A percentile compares a stretch with the other conserved stretches of the same genome.
These are phyloP conservation scores for Colletotrichum camelliae DNA, from an alignment of 2,329 filamentous ascomycete genomes.

Conservation along the genomic window DNA sequence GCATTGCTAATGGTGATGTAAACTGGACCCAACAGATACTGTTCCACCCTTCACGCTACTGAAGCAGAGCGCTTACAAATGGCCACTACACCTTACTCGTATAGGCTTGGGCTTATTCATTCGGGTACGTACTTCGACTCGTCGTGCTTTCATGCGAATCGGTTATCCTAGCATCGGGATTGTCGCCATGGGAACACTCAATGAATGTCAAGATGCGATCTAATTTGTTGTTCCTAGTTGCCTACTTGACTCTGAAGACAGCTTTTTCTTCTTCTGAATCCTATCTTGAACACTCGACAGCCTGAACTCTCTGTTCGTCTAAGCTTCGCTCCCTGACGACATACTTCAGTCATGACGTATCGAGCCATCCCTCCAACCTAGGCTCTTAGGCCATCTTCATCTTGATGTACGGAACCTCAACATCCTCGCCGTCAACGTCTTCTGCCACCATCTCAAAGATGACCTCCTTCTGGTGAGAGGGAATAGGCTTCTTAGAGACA, in stretches of 20 bases:
- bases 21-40: constrained; percentile 14
- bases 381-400: constrained; percentile 65
- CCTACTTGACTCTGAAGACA: background rate
- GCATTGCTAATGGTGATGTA: constrained; percentile 41
- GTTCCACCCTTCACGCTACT: background rate
- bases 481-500: constrained; percentile 91
- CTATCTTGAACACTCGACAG: background rate
- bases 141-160: background rate
- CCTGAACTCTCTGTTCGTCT: background rate
- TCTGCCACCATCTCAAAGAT: constrained; percentile 97
- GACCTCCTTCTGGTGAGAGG: constrained; percentile 89
- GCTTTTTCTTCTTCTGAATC: background rate
- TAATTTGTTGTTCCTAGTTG: background rate
- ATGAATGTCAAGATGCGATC: background rate
- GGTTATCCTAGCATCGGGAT: background rate
- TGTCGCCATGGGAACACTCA: background rate
- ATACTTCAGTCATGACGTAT: background rate
- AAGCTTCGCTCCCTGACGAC: background rate
- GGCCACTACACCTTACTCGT: background rate
- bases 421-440: constrained; percentile 87
- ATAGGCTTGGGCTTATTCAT: constrained; percentile 1
- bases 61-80: constrained; percentile 14
- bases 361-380: background rate
- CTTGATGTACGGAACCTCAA: constrained; percentile 97
- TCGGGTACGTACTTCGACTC: background rate